Evolutionary conservation across 805 yeast species (phyloP).

Genomic region (Metschnikowia continentalis): DNA sequence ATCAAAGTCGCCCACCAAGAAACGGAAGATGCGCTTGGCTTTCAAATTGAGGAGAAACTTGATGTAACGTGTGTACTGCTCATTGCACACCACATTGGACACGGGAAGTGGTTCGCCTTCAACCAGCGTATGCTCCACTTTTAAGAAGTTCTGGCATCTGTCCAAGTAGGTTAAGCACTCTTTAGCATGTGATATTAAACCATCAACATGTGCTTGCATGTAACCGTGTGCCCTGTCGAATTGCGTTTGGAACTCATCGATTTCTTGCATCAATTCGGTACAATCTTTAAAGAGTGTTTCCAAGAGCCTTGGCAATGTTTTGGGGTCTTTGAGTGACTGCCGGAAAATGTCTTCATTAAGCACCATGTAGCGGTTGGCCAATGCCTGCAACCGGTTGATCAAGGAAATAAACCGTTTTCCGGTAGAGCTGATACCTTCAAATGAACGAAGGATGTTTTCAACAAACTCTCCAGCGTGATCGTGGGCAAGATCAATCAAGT

Average conservation of each 20-base stretch:
- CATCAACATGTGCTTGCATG: constrained; percentile 1
- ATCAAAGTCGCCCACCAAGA: constrained; percentile 8
- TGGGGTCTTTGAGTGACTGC: not conserved
- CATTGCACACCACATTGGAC: not conserved
- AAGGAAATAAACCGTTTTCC: constrained; percentile 7
- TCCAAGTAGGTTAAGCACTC: not conserved
- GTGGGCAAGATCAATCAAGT: constrained; percentile 4
- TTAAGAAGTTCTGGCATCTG: not conserved
- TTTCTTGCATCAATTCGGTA: constrained; percentile 4
- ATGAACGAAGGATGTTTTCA: constrained; percentile 10
- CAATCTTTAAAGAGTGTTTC: not conserved
- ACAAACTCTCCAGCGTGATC: constrained; percentile 5
- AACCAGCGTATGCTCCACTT: not conserved
- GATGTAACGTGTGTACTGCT: constrained; percentile 5
- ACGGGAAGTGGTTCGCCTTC: not conserved
- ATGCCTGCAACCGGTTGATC: constrained; percentile 12
- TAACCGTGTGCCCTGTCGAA: constrained; percentile 1
- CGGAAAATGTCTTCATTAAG: constrained; percentile 5
- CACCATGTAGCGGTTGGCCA: constrained; percentile 6
- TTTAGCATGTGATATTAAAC: not conserved
- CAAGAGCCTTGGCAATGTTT: not conserved
- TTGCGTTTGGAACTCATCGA: not conserved
- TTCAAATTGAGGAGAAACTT: constrained; percentile 7
- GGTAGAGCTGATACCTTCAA: constrained; percentile 6
- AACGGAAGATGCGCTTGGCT: constrained; percentile 7